Percentiles rank a stretch among this genome's conserved stretches.
These are phyloP conservation scores for Intubia oerlemansii DNA, from an alignment of 2,329 filamentous ascomycete genomes.

Conservation along the genomic window DNA sequence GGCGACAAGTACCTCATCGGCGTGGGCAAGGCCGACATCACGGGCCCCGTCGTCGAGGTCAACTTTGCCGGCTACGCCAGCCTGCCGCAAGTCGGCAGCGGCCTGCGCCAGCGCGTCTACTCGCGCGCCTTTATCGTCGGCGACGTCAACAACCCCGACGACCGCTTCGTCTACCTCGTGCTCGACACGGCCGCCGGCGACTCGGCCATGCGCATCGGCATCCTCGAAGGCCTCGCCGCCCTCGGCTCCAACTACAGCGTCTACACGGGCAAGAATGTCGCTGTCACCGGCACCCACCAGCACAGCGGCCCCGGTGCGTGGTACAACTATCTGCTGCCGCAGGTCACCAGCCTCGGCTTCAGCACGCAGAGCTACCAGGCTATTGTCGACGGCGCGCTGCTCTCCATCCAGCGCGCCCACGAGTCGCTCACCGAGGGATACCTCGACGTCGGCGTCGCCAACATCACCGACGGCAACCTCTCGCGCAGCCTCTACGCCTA, in stretches of 20 bases:
- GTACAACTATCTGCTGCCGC: conserved; percentile 84
- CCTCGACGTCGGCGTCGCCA: conserved; percentile 46
- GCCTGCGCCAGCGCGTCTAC: conserved; percentile 71
- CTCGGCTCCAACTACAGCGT: conserved; percentile 52
- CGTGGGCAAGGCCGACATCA: conserved; percentile 36
- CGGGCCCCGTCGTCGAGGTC: conserved; percentile 67
- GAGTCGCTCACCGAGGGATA: conserved; percentile 42
- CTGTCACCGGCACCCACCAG: conserved; percentile 80
- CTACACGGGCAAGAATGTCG: conserved; percentile 65
- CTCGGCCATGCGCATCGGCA: conserved; percentile 72
- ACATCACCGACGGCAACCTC: conserved; percentile 58
- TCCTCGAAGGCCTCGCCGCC: conserved; percentile 48
- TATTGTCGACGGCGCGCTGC: conserved; percentile 66
- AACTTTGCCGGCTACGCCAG: conserved; percentile 87
- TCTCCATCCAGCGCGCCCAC: conserved; percentile 69
- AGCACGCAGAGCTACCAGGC: conserved; percentile 71
- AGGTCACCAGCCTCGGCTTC: conserved; percentile 76
- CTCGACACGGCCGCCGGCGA: conserved; percentile 77
- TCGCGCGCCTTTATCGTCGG: conserved; percentile 79
- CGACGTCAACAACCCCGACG: conserved; percentile 37
- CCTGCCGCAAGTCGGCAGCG: conserved; percentile 59
- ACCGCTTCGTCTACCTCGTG: conserved; percentile 72
- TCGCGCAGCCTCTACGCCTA: conserved; percentile 83
- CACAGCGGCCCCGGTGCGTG: conserved; percentile 83
- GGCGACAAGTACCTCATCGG: conserved; percentile 29